A percentile compares a stretch with the other conserved stretches of the same genome.
Conservation (phyloP, 306 rosid species). For the Dalbergia cochinchinensis region DNA sequence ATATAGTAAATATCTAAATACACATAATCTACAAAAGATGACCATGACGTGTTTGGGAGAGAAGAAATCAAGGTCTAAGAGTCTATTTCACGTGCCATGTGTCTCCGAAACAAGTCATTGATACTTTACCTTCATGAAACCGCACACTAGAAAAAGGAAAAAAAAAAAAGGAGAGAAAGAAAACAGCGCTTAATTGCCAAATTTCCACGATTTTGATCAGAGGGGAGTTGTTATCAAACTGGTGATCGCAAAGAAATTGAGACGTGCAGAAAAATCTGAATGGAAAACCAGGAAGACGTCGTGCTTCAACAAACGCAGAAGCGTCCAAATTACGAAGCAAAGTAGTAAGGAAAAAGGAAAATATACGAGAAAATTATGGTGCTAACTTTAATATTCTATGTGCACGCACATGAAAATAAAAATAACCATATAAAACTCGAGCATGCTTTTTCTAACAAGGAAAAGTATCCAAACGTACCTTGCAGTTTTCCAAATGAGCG, state of each 20-base stretch:
- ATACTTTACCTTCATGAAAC: slow-evolving; percentile 35
- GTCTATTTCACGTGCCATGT: slow-evolving; percentile 15
- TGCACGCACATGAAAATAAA: not conserved
- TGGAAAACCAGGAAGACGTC: not conserved
- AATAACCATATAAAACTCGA: slow-evolving; percentile 15
- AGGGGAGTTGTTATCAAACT: not conserved
- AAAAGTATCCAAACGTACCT: slow-evolving; percentile 11
- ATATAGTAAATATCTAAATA: slow-evolving; percentile 29
- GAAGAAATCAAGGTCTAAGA: slow-evolving; percentile 13
- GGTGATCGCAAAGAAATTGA: slow-evolving; percentile 14
- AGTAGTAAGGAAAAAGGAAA: slow-evolving; percentile 18
- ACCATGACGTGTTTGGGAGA: not conserved
- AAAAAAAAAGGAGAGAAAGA: no score
- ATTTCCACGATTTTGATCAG: not conserved
- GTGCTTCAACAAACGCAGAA: not conserved
- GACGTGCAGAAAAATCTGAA: slow-evolving; percentile 2
- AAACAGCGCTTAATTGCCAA: not conserved
- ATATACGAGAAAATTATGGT: slow-evolving; percentile 27
- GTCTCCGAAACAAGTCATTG: slow-evolving; percentile 7
- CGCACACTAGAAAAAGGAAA: not conserved
- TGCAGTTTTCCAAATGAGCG: not conserved
- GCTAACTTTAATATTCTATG: not conserved
- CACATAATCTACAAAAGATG: not conserved
- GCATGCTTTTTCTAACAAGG: slow-evolving; percentile 22
- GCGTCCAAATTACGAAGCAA: not conserved